Conservation (phyloP, 2,329 filamentous ascomycete species). For the Paecilomyces variotii region DNA sequence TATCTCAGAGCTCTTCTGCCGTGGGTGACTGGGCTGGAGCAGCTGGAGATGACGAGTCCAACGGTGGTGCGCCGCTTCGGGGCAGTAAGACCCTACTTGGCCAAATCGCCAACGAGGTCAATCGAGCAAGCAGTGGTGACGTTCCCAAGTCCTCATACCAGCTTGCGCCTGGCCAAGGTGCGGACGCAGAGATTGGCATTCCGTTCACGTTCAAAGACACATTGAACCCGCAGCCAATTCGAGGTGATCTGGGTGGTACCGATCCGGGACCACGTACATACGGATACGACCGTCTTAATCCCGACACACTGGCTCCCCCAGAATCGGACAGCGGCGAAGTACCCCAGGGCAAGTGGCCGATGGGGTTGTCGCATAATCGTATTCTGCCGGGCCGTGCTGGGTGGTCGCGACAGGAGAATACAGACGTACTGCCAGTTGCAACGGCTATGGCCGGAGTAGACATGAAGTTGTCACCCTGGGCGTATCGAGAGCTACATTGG, state of each 20-base stretch:
- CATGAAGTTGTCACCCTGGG: constrained; percentile 44
- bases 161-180: constrained; percentile 8
- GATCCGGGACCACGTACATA: constrained; percentile 10
- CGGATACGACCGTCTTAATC: constrained; percentile 7
- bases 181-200: constrained; percentile 5
- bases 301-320: constrained; percentile 6
- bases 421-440: constrained; percentile 34
- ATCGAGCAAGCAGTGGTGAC: constrained; percentile 4
- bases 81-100: constrained; percentile 3
- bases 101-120: constrained; percentile 5
- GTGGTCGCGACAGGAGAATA: constrained; percentile 44
- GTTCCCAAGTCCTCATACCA: constrained; percentile 4
- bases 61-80: constrained; percentile 1
- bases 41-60: constrained; percentile 1
- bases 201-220: constrained; percentile 5
- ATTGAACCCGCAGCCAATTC: constrained; percentile 7
- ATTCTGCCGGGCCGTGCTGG: constrained; percentile 34
- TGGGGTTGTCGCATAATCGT: constrained; percentile 40
- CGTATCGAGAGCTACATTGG: constrained; percentile 52
- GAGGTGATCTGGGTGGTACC: constrained; percentile 6
- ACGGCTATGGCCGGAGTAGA: constrained; percentile 45
- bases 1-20: too few species aligned
- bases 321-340: constrained; percentile 1
- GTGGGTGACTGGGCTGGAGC: neutral
- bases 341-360: constrained; percentile 39